Base-by-base conservation (phyloP, 2,329 filamentous ascomycete species). In the Scytalidium lignicola region DNA sequence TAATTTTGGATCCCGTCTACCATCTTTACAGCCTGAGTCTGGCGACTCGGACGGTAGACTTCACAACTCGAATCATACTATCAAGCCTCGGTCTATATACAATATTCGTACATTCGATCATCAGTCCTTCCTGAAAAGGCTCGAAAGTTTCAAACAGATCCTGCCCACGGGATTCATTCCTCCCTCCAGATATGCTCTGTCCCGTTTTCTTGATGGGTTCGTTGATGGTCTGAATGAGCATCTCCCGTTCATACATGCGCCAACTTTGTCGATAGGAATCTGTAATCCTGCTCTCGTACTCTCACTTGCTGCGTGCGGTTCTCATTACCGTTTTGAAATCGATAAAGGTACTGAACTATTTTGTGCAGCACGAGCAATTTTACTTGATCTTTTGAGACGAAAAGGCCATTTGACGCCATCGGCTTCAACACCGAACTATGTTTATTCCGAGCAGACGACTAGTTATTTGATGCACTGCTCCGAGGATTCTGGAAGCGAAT, bases 191-290 rank as follows among this genome's bases (percentile, higher is more conserved):
- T 78, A 88, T 57, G 85, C 85, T 0, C 63, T 88, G 32, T 83
- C 82, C 2, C 70, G 85, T 28, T 88, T 87, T 54, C 66, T 88
- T 26, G 83, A 86, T 50, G 84, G 83, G 1, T 89, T 87, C 57
- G 78, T 87, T 47, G 79, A 75, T 51, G 83, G 84, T 1, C 86
- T 88, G 50, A 73, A 81, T 48, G 71, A 76, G 19, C 76, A 80
- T 52, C 71, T 81, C 41, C 78, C 78, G 0, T 80, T 88, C 52
- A 69, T 89, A 19, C 85, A 89, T 60, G 69, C 87, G 3, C 80
- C 85, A 0, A 87, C 83, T 0, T 71, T 88, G 42, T 73, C 74
- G 1, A 76, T 83, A 0, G 76, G 77, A 3, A 79, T 82, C 15
- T 74, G 80, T 15, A 79, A 82, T 0, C 79, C 84, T 0, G 85